phyloP scores from a whole-genome alignment of 2,329 filamentous ascomycete species.

The Mariannaea elegans region DNA sequence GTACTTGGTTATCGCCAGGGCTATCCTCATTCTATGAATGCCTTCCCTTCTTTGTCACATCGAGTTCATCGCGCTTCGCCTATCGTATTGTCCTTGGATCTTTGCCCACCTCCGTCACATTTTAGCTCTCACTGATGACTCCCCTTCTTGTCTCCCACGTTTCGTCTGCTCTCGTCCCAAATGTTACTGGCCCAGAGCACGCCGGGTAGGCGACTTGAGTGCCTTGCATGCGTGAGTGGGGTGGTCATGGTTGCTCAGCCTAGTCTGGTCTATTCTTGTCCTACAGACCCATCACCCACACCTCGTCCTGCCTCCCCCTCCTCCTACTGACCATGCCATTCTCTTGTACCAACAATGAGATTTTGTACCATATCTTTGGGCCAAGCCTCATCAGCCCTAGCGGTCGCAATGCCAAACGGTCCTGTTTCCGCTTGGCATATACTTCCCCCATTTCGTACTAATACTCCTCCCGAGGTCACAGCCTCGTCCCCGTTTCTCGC shows the following conservation, averaged over 20 bases:
- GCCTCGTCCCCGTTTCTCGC: neutral
- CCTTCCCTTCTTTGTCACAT: neutral
- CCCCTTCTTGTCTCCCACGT: conserved; percentile 16
- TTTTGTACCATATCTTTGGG: conserved; percentile 11
- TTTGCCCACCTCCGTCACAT: no score
- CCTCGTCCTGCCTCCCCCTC: neutral
- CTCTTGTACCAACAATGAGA: no score
- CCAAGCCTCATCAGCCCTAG: conserved; percentile 14
- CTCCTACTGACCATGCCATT: neutral
- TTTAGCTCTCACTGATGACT: no score
- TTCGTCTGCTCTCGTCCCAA: conserved; percentile 1
- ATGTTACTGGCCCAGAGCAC: neutral
- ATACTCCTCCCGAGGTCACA: neutral
- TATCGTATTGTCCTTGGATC: no score
- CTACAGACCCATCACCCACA: neutral
- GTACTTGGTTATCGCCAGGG: neutral
- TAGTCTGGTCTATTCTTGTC: conserved; percentile 20
- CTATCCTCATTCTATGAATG: no score
- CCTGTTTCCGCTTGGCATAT: conserved; percentile 12
- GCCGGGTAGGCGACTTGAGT: conserved; percentile 7
- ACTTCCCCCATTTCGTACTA: conserved; percentile 2
- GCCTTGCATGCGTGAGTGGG: conserved; percentile 19
- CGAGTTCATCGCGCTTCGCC: no score
- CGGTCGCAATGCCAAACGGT: conserved; percentile 8
- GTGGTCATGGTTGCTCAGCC: conserved; percentile 14